Evolutionary conservation across 306 rosid genomes (phyloP).

Genomic region (Rubus idaeus): DNA sequence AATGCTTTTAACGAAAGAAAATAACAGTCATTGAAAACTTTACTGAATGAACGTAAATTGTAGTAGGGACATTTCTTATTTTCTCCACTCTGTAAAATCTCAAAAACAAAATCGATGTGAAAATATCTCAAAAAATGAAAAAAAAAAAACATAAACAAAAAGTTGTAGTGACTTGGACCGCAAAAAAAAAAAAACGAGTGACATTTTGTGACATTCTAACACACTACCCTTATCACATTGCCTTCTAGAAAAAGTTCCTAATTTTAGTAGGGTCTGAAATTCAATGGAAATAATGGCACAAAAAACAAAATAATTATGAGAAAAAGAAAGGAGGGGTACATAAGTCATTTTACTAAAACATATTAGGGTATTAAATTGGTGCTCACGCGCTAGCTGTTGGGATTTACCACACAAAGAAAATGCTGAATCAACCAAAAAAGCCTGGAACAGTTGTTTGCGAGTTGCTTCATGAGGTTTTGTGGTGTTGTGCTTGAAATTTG

Average conservation of each 20-base stretch:
- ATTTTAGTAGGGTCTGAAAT: background rate
- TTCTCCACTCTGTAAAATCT: background rate
- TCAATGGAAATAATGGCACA: background rate
- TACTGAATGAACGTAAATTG: too few species aligned
- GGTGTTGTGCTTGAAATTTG: background rate
- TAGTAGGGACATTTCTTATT: background rate
- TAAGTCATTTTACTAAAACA: background rate
- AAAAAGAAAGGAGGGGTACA: background rate
- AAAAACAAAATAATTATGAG: too few species aligned
- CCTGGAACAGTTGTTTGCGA: background rate
- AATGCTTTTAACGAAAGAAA: background rate
- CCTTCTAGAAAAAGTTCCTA: background rate
- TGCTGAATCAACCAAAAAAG: background rate
- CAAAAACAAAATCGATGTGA: too few species aligned
- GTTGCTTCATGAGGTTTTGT: background rate
- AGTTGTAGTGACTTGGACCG: background rate
- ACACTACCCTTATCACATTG: background rate
- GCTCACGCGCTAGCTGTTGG: too few species aligned
- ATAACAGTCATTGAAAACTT: too few species aligned
- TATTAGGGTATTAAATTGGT: background rate
- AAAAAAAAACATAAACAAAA: background rate
- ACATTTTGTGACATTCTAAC: background rate
- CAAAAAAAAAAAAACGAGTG: background rate
- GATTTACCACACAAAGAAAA: background rate
- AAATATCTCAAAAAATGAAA: background rate